A percentile compares a stretch with the other conserved stretches of the same genome.
These are phyloP conservation scores for Chaetomiaceae sp. DNA, from an alignment of 2,329 filamentous ascomycete genomes.

Conservation along the genomic window DNA sequence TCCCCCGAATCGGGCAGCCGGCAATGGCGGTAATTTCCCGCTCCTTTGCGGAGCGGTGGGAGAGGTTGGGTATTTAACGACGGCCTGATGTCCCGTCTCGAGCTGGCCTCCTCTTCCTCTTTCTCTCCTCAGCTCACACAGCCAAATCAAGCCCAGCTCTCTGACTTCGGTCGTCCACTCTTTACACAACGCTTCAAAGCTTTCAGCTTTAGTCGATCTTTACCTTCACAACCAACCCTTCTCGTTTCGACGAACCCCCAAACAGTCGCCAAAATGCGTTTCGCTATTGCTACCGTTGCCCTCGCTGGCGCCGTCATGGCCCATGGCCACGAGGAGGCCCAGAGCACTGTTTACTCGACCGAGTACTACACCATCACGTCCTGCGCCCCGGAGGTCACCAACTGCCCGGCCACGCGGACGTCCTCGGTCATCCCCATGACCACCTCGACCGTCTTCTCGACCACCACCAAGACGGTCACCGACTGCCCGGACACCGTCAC, in stretches of 20 bases:
- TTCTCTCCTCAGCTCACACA: slow-evolving; percentile 34
- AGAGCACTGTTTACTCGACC: slow-evolving; percentile 52
- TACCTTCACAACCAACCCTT: slow-evolving; percentile 17
- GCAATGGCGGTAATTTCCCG: slow-evolving; percentile 26
- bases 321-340: slow-evolving; percentile 26
- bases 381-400: slow-evolving; percentile 49
- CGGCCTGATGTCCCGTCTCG: slow-evolving; percentile 19
- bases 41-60: slow-evolving; percentile 3
- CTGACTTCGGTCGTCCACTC: slow-evolving; percentile 42
- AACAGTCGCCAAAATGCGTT: slow-evolving; percentile 56
- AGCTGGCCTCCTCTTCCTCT: slow-evolving; percentile 21
- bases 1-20: slow-evolving; percentile 22
- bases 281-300: slow-evolving; percentile 48
- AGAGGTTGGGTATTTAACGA: slow-evolving; percentile 32
- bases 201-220: slow-evolving; percentile 31
- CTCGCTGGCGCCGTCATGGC: slow-evolving; percentile 43
- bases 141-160: slow-evolving; percentile 31
- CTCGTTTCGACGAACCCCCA: slow-evolving; percentile 22
- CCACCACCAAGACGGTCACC: slow-evolving; percentile 57
- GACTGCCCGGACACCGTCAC: slow-evolving; percentile 56
- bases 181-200: slow-evolving; percentile 31
- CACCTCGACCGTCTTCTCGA: slow-evolving; percentile 52
- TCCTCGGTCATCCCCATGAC: slow-evolving; percentile 34
- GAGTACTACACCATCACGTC: slow-evolving; percentile 59
- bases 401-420: slow-evolving; percentile 42